These are phyloP conservation scores for Phytophthora constricta DNA, from an alignment of 352 stramenopile species.

Conservation along the genomic window DNA sequence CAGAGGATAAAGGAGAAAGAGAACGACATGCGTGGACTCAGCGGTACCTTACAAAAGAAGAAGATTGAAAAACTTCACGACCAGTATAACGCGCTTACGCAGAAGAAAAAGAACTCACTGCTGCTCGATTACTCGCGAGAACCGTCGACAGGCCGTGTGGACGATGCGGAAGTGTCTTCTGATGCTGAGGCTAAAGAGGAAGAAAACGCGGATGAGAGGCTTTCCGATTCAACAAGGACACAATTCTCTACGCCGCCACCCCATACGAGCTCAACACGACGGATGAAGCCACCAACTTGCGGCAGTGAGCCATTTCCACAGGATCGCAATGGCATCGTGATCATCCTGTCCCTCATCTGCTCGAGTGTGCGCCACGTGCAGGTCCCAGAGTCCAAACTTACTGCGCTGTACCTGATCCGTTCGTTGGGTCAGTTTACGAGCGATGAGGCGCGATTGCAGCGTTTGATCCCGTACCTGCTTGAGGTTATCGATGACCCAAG, in stretches of 20 bases:
- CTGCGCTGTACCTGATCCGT: constrained; percentile 93
- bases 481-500: constrained; percentile 94
- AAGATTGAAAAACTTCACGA: constrained; percentile 87
- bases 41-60: constrained; percentile 77
- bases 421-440: constrained; percentile 88
- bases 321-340: constrained; percentile 86
- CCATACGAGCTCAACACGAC: constrained; percentile 31
- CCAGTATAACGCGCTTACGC: constrained; percentile 78
- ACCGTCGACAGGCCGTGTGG: constrained; percentile 24
- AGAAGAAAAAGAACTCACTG: constrained; percentile 81
- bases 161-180: constrained; percentile 34
- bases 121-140: constrained; percentile 62
- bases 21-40: constrained; percentile 74
- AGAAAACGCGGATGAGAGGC: constrained; percentile 21
- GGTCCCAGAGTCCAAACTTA: constrained; percentile 88
- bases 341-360: constrained; percentile 86
- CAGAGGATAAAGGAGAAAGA: constrained; percentile 75
- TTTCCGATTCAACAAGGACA: constrained; percentile 17
- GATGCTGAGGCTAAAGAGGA: constrained; percentile 35
- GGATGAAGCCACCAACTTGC: constrained; percentile 29
- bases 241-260: constrained; percentile 22
- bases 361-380: constrained; percentile 86
- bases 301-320: constrained; percentile 44
- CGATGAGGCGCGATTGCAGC: constrained; percentile 95
- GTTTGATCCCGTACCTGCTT: constrained; percentile 93